These are phyloP conservation scores for Naumovozyma dairenensis DNA, from an alignment of 805 yeast species.

Conservation along the genomic window DNA sequence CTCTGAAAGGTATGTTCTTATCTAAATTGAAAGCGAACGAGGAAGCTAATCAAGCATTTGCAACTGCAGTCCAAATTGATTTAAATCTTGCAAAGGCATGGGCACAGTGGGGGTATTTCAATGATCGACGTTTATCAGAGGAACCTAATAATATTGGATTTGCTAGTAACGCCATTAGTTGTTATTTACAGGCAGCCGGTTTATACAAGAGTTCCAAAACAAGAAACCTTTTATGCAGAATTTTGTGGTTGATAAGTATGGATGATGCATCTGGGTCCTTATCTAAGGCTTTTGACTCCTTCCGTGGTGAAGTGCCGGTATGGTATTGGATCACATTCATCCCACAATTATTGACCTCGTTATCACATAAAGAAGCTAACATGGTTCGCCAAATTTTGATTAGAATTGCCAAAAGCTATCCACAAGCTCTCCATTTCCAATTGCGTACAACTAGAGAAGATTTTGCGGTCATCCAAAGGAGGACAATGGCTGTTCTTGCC, in stretches of 20 bases:
- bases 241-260: slow-evolving; percentile 85
- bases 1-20: slow-evolving; percentile 94
- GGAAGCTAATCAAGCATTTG: slow-evolving; percentile 96
- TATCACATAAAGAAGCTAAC: slow-evolving; percentile 85
- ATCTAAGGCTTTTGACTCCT: slow-evolving; percentile 80
- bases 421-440: slow-evolving; percentile 96
- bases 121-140: slow-evolving; percentile 78
- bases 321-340: slow-evolving; percentile 99
- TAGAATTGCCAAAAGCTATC: slow-evolving; percentile 90
- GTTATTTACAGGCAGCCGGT: slow-evolving; percentile 97
- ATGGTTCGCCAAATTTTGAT: slow-evolving; percentile 81
- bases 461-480: slow-evolving; percentile 76
- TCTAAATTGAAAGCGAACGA: slow-evolving; percentile 84
- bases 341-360: slow-evolving; percentile 82
- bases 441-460: slow-evolving; percentile 92
- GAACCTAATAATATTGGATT: slow-evolving; percentile 68
- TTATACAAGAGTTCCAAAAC: slow-evolving; percentile 88
- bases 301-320: slow-evolving; percentile 92
- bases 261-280: slow-evolving; percentile 78
- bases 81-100: slow-evolving; percentile 92
- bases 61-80: slow-evolving; percentile 95
- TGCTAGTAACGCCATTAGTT: slow-evolving; percentile 90
- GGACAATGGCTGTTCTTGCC: slow-evolving; percentile 42
- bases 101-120: slow-evolving; percentile 99
- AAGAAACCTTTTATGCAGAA: slow-evolving; percentile 75